Percentiles rank a stretch among this genome's conserved stretches.
These are phyloP conservation scores for Craspedostauros australis DNA, from an alignment of 108 stramenopile genomes.

Conservation along the genomic window DNA sequence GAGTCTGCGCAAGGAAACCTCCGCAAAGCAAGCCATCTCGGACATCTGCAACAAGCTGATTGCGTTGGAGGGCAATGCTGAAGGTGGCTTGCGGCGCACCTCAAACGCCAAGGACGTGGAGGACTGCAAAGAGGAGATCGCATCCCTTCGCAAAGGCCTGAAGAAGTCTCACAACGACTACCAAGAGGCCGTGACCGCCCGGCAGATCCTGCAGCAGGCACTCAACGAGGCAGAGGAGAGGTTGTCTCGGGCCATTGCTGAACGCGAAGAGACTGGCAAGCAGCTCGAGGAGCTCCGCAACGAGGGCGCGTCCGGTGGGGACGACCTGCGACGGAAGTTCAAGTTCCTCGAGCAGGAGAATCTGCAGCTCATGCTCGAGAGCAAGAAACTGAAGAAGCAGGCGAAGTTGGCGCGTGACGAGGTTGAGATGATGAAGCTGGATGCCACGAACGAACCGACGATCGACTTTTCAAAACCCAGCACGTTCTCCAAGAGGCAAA, in stretches of 20 bases:
- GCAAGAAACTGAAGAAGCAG: slow-evolving; percentile 59
- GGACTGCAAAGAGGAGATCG: no score
- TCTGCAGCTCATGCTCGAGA: slow-evolving; percentile 72
- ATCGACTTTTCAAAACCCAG: no score
- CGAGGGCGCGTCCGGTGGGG: slow-evolving; percentile 19
- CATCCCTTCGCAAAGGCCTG: slow-evolving; percentile 7
- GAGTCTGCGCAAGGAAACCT: no score
- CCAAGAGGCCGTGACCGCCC: no score
- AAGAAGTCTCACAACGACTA: no score
- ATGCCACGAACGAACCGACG: slow-evolving; percentile 21
- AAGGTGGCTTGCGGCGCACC: slow-evolving; percentile 21
- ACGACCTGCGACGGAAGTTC: slow-evolving; percentile 42
- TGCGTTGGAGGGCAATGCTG: slow-evolving; percentile 58
- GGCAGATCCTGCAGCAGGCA: no score
- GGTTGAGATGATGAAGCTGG: slow-evolving; percentile 42
- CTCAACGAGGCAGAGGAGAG: slow-evolving; percentile 27
- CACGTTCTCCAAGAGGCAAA: no score
- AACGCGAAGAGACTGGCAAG: slow-evolving; percentile 30
- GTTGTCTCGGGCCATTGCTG: slow-evolving; percentile 19
- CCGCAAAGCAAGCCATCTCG: slow-evolving; percentile 43
- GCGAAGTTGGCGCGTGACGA: slow-evolving; percentile 38
- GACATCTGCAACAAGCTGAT: slow-evolving; percentile 56
- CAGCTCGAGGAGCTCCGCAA: slow-evolving; percentile 28
- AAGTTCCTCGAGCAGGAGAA: slow-evolving; percentile 80
- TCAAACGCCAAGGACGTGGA: no score